Conservation (phyloP, 192 early-diverging fungal genomes). For the Linnemannia hyalina region DNA sequence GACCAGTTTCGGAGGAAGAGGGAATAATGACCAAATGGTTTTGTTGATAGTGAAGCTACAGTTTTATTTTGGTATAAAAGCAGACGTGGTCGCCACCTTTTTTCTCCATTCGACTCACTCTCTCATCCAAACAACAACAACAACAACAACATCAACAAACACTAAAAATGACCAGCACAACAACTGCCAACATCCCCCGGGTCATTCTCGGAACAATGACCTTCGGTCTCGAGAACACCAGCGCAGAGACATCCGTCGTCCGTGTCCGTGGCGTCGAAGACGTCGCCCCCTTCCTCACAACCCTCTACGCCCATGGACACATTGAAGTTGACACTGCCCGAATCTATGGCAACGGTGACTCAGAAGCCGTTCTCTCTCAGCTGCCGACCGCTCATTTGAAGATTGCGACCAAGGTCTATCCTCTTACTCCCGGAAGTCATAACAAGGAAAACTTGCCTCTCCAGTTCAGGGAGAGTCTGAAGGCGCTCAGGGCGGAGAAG, state of each 20-base stretch:
- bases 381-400: background rate
- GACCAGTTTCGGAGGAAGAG: no score
- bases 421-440: slow-evolving; percentile 29
- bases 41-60: background rate
- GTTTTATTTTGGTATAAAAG: background rate
- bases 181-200: background rate
- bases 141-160: background rate
- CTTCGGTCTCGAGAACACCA: slow-evolving; percentile 18
- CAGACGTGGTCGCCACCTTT: background rate
- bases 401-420: slow-evolving; percentile 8
- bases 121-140: background rate
- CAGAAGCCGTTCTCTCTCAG: slow-evolving; percentile 21
- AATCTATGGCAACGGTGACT: slow-evolving; percentile 67
- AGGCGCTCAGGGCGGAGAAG: slow-evolving; percentile 58
- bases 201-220: slow-evolving; percentile 25
- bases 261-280: slow-evolving; percentile 21
- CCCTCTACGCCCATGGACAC: slow-evolving; percentile 12
- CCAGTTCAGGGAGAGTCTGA: slow-evolving; percentile 46
- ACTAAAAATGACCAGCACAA: background rate
- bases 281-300: slow-evolving; percentile 19
- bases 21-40: background rate
- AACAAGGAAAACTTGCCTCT: slow-evolving; percentile 55
- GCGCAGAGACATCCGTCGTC: background rate
- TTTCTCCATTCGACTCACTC: background rate
- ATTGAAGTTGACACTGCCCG: slow-evolving; percentile 53